Conservation (phyloP, 2,329 filamentous ascomycete species). For the Bipolaris bicolor region DNA sequence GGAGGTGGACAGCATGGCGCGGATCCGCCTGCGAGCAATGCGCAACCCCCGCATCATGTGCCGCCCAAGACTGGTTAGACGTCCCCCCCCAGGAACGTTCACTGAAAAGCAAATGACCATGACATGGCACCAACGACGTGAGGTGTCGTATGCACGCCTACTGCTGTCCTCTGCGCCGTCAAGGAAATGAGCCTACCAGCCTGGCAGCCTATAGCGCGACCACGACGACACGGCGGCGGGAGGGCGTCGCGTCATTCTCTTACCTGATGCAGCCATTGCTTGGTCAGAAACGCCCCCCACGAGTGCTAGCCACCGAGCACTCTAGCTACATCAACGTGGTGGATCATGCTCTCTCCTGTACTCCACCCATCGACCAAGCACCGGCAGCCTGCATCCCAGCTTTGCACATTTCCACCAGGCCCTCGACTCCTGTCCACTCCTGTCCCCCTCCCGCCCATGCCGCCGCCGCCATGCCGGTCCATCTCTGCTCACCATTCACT, state of each 20-base stretch:
- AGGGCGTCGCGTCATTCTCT: constrained; percentile 26
- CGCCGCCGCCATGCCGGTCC: constrained; percentile 29
- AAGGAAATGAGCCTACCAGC: not conserved
- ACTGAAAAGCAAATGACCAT: constrained; percentile 21
- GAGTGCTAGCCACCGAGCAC: constrained; percentile 30
- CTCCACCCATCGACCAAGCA: constrained; percentile 23
- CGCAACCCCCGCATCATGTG: constrained; percentile 30
- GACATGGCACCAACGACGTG: constrained; percentile 19
- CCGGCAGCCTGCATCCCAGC: constrained; percentile 25
- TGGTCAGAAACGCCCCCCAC: constrained; percentile 32
- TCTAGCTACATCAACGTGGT: constrained; percentile 34
- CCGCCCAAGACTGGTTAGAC: constrained; percentile 31
- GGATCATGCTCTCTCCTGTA: constrained; percentile 21
- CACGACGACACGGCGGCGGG: constrained; percentile 11
- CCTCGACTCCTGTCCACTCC: constrained; percentile 1
- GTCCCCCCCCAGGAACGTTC: constrained; percentile 12
- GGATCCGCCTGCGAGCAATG: constrained; percentile 21
- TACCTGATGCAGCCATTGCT: constrained; percentile 25
- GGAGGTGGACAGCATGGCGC: constrained; percentile 4
- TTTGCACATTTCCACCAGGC: constrained; percentile 24
- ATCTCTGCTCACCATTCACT: constrained; percentile 14
- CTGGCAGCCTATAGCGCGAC: constrained; percentile 22
- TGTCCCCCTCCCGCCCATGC: constrained; percentile 4
- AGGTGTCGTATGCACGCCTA: constrained; percentile 22
- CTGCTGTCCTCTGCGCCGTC: constrained; percentile 6